Percentiles rank a stretch among this genome's conserved stretches.
Evolutionary conservation across 2,329 filamentous ascomycete genomes (phyloP).

Genomic region (Pseudocercospora macadamiae): DNA sequence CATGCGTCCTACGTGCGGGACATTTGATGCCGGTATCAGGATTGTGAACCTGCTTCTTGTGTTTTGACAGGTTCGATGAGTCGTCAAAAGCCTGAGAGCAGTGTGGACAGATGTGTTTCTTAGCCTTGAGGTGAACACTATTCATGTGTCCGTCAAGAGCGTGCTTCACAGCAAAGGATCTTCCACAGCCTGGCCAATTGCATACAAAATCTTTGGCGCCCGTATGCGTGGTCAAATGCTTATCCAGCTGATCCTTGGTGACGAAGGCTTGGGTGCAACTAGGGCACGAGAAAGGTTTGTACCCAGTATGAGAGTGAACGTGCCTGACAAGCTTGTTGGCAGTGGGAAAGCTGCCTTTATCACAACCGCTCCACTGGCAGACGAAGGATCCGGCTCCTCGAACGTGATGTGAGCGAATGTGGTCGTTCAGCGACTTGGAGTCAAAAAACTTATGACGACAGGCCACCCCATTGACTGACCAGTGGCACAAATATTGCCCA

Average conservation of each 20-base stretch:
- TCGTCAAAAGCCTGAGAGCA: constrained; percentile 41
- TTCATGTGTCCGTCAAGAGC: constrained; percentile 63
- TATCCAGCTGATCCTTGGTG: constrained; percentile 67
- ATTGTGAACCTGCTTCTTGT: constrained; percentile 36
- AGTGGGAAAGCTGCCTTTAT: constrained; percentile 46
- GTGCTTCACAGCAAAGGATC: constrained; percentile 68
- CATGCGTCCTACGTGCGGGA: constrained; percentile 27
- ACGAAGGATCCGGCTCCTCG: constrained; percentile 40
- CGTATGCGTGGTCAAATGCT: constrained; percentile 69
- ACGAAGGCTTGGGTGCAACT: constrained; percentile 64
- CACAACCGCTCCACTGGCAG: constrained; percentile 58
- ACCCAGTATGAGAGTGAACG: constrained; percentile 65
- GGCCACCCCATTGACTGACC: constrained; percentile 26
- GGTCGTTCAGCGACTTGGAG: constrained; percentile 58
- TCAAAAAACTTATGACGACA: constrained; percentile 44
- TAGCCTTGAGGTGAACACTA: constrained; percentile 54
- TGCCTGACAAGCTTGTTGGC: constrained; percentile 63
- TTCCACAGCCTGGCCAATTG: constrained; percentile 41
- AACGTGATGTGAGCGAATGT: constrained; percentile 56
- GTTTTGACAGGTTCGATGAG: constrained; percentile 40
- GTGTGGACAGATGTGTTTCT: constrained; percentile 44
- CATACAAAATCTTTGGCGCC: constrained; percentile 67
- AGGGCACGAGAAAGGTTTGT: constrained; percentile 50
- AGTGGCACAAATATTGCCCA: constrained; percentile 36
- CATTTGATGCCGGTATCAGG: constrained; percentile 29